Evolutionary conservation across 2,329 filamentous ascomycete species (phyloP).

Genomic region (Emergomyces africanus): DNA sequence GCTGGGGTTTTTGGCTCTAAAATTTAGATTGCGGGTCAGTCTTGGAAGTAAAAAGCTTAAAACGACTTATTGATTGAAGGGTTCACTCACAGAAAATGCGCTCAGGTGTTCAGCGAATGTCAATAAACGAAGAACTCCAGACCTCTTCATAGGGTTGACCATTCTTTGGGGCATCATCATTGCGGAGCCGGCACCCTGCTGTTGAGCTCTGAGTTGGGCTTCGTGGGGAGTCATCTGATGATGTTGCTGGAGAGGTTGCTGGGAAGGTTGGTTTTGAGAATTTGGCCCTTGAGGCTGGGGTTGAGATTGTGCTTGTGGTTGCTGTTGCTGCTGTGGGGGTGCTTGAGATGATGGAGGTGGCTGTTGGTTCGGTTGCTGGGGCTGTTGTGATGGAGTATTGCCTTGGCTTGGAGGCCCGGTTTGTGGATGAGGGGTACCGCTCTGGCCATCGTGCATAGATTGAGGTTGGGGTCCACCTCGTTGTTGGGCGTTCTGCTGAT

Average conservation of each 20-base stretch:
- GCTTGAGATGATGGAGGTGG: constrained; percentile 19
- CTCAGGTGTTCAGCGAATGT: constrained; percentile 45
- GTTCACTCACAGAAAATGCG: constrained; percentile 42
- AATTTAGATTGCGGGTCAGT: background rate
- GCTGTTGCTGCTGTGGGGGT: constrained; percentile 18
- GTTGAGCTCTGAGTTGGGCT: constrained; percentile 29
- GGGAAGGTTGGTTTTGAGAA: constrained; percentile 11
- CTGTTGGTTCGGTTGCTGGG: constrained; percentile 18
- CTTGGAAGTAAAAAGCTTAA: background rate
- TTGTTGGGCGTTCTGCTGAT: constrained; percentile 30
- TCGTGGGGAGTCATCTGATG: constrained; percentile 28
- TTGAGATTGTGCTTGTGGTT: constrained; percentile 22
- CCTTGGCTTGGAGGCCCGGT: constrained; percentile 27
- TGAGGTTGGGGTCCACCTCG: constrained; percentile 30
- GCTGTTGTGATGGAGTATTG: constrained; percentile 23
- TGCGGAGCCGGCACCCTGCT: constrained; percentile 21
- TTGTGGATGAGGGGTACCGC: constrained; percentile 33
- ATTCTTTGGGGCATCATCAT: constrained; percentile 29
- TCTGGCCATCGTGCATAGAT: constrained; percentile 29
- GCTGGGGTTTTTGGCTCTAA: constrained; percentile 42
- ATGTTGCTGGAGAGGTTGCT: constrained; percentile 20
- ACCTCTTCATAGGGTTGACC: constrained; percentile 24
- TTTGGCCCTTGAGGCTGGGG: constrained; percentile 17
- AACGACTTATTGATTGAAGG: background rate
- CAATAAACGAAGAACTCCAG: constrained; percentile 40